Base-by-base conservation (phyloP, 2,329 filamentous ascomycete genomes). In the Colletotrichum liaoningense region DNA sequence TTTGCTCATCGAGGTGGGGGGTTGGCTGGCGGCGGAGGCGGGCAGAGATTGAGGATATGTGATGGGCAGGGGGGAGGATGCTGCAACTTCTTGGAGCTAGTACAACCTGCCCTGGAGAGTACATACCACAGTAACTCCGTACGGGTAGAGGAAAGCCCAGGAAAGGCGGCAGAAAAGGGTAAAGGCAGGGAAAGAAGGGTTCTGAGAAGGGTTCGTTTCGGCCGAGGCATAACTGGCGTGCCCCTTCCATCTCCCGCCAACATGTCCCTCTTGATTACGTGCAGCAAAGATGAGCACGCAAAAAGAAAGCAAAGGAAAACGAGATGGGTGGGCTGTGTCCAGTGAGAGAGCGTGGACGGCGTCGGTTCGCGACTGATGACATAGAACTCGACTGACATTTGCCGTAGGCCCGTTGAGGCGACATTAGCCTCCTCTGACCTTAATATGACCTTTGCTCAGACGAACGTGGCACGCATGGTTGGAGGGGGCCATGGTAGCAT, bases 301-400 rank as follows among this genome's bases (percentile, higher is more conserved):
- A 73, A 70, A 73, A 69, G 66, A 69, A 72, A 73, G 12, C n/a
- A 73, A 70, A 73, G 63, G 66, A 69, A 72, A 70, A 8, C n/a
- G 42, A 2, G 33, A 60, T 22, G 56, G 56, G 55, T 35, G 30
- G 60, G 38, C 14, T 11, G 16, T 28, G 24, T 49, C 49, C 62
- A 64, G 63, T 35, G 30, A 65, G 63, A 16, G 63, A n/a, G 14
- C 30, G 28, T 26, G 7, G 59, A 49, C 58, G 30, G 64, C n/a
- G 26, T 60, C n/a, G 59, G 30, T 54, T 55, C 59, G 59, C 26
- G 42, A 56, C 26, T 33, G 59, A 70, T 73, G 70, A 73, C 70
- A 73, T 69, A 59, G 59, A 69, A 65, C 30, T 73, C 66, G 66
- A 64, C 59, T 64, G 67, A 73, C 66, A 62, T 38, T 64, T 42